Evolutionary conservation across 306 rosid species (phyloP), one percentile per base, ranked within the genome.

Genomic region (Casuarina glauca): DNA sequence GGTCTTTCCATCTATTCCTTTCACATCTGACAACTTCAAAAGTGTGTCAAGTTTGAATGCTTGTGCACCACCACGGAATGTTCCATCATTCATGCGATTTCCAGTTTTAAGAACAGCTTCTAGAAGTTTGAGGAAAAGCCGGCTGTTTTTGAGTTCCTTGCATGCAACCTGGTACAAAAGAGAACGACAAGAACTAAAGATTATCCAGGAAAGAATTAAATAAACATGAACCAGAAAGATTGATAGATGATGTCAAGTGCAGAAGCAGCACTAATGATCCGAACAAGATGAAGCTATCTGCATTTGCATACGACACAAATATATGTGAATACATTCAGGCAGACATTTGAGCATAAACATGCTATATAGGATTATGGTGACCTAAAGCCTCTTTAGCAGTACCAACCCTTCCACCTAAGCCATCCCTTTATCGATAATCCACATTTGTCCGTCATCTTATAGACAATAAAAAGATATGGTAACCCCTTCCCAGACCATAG

Each of bases 71-170:
- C 99, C 99, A 26, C 98, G 94, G 62, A 91, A 96, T 68, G 99
- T 96, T 7, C 99, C 99, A 45, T 82, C 93, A 20, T 96, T 96
- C 99, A 96, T 96, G 12, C 99, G 98, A 79, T 96, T 96, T 2
- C 99, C 99, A 1, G 99, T 93, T 84, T 96, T 96, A 16, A 96
- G 97, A 87, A 96, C 99, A 55, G 99, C 99, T 96, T 96, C 99
- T 49, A 96, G 90, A 83, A 93, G 96, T 85, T 96, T 96, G 53
- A 96, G 93, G 91, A 96, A 96, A 71, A 96, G 79, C 78, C 99
- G 55, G 82, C 97, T 96, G 86, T 80, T 90, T 77, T 85, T 88
- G 38, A 96, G 90, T 80, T 90, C 93, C 83, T 87, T 86, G 80
- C 96, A 91, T 57, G 98, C 99, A 84, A 91, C 83, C 99, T 96